Evolutionary conservation across 106 monocot species (phyloP), one percentile per base, ranked within the genome.

Genomic region (Acorus gramineus): DNA sequence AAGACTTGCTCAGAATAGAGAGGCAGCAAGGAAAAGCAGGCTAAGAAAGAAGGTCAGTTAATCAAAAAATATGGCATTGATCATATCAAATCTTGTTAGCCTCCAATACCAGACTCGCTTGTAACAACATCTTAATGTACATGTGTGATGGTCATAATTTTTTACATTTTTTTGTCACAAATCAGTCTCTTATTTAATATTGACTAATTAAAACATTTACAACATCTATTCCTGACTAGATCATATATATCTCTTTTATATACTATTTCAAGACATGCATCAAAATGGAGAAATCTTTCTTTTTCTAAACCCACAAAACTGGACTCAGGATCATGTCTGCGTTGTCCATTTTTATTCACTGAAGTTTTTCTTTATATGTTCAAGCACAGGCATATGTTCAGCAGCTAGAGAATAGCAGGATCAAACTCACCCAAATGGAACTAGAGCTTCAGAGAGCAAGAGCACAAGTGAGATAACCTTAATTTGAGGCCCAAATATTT

Each of bases 1-100:
- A 72, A 82, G 96, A 70, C 85, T 96, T 49, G 96, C 90, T 55
- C 96, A 96, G 69, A 96, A 96, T 75, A 87, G 96, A 53, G 96
- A 96, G 69, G 96, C 96, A 11, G 96, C 96, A 28, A 81, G 96
- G 61, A 96, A 96, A 65, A 96, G 96, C 65, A 82, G 96, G 61
- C 77, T 91, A 45, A 81, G 96, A 50, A 96, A 96, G 50, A 92
- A 91, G 81, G 91, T 86, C 7, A 78, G 70, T 49, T 42, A 56
- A 57, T 11, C 42, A 6, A 62, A 54, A 7, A n/a, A 53, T 42
- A 52, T 8, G 28, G 1, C 28, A 28, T 28, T 1, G 28, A 28
- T 28, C 28, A 28, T 28, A 28, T 28, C 28, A 28, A 28, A 1
- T 28, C 1, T 28, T 28, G 28, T 28, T 1, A 28, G 28, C 28